Base-by-base conservation (phyloP, 1,139 yeast species). In the Suhomyces wounanorum region DNA sequence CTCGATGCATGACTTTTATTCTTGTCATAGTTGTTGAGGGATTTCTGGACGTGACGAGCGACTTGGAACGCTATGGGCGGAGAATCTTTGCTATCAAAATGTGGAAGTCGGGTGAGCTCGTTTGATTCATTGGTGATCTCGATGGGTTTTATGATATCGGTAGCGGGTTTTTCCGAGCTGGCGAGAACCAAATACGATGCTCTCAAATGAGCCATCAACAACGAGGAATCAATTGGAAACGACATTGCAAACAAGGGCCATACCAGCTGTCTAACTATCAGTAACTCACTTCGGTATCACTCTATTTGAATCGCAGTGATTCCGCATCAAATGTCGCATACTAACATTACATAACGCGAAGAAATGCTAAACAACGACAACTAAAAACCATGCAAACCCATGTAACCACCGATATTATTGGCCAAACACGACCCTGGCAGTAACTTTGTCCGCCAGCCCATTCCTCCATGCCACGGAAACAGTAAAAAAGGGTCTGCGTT, bases 1-100 rank as follows among this genome's bases (percentile, higher is more conserved):
- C 35, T 26, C 13, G 7, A 11, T 3, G 25, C 17, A n/a, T 30
- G 40, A 3, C 36, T 26, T n/a, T 36, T 25, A 8, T 13, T 43
- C 11, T 45, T 41, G 3, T 40, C 43, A 18, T 18, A 35, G 9
- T 26, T 38, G 10, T 46, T 49, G 23, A 50, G 36, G 13, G 58
- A 43, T 40, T 53, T 50, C 28, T 52, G 52, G 9, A 63, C 55
- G 48, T 66, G 68, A 30, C 67, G 50, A 8, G 69, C 66, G 4
- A 64, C 57, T 48, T 67, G 63, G 45, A 72, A 67, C 4, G 68
- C 56, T 7, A 73, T 72, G 0, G 78, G 78, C 0, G 78, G 78
- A 0, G 77, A 72, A 3, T 58, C 59, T 47, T 64, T 64, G n/a
- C 25, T 17, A n/a, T 45, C 44, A 11, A 49, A 26, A n/a, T 33